Evolutionary conservation across 31 red algal species (phyloP), one percentile per base, ranked within the genome.

Genomic region (Odonthalia washingtoniensis): DNA sequence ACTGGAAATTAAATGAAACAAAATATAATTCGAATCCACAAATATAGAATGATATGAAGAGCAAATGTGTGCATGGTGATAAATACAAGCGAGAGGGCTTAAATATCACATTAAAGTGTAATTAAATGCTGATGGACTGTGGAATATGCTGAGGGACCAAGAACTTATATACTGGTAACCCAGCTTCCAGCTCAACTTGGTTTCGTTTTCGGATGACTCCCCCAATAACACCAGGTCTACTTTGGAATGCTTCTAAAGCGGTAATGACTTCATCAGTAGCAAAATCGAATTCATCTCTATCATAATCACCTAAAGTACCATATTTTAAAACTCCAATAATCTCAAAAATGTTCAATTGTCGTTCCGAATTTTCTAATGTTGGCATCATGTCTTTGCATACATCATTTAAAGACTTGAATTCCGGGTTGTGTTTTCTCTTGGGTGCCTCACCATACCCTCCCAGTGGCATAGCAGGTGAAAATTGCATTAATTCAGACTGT

Each of bases 401-500:
- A 28, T 82, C 52, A 33, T 66, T 33, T 18, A 30, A 9, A 66
- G 28, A 34, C 18, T 82, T 34, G 31, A 69, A 82, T n/a, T n/a
- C n/a, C 9, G 49, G 49, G 12, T 57, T 57, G 72, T 75, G 40
- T 0, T 34, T 36, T 43, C 26, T 65, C 3, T 3, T 5, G 0
- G 77, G 77, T 33, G 86, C 5, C 35, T 77, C 45, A 27, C 24
- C 18, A 61, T 46, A 49, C n/a, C 63, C 86, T 17, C 43, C 74
- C 46, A 89, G 35, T 3, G 86, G 75, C 75, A 89, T 80, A 0
- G 75, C 86, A 30, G 86, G 86, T 5, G 44, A 36, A 64, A 78
- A 89, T 40, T 78, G 75, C 86, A 89, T 89, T 3, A 89, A 27
- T 5, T 60, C 12, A 5, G 57, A 35, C 35, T 89, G 86, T 0